Conservation (phyloP, 2,329 filamentous ascomycete species). For the Cercospora nicotianae region DNA sequence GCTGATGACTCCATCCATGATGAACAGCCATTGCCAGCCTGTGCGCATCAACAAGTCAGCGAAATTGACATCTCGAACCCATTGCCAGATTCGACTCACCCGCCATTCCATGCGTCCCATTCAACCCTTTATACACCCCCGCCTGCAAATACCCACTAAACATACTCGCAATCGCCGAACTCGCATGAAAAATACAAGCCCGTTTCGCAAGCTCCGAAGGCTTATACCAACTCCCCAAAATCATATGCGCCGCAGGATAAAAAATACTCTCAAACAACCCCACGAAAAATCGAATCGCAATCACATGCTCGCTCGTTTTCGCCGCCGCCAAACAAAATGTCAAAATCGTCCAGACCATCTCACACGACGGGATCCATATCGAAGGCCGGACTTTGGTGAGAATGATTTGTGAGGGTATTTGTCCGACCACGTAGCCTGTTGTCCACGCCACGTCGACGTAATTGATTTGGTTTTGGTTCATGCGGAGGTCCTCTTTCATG, state of each 20-base stretch:
- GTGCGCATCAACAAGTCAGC: conserved; percentile 39
- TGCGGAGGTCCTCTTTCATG: conserved; percentile 54
- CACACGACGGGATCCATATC: conserved; percentile 52
- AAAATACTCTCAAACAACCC: conserved; percentile 53
- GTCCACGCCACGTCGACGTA: conserved; percentile 60
- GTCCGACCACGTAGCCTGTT: conserved; percentile 51
- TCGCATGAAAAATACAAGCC: conserved; percentile 55
- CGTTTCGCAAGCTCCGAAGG: conserved; percentile 54
- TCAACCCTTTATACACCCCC: conserved; percentile 50
- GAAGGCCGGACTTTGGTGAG: conserved; percentile 52
- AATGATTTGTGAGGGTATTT: conserved; percentile 40
- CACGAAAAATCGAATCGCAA: conserved; percentile 52
- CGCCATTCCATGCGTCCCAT: conserved; percentile 40
- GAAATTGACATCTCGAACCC: neutral
- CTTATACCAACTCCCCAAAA: conserved; percentile 55
- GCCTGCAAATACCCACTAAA: conserved; percentile 59
- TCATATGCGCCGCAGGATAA: conserved; percentile 55
- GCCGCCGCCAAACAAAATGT: conserved; percentile 48
- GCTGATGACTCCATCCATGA: conserved; percentile 53
- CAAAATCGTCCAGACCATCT: conserved; percentile 53
- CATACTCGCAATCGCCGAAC: conserved; percentile 47
- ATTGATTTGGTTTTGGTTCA: conserved; percentile 58
- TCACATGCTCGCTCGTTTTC: conserved; percentile 47
- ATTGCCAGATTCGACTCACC: conserved; percentile 53
- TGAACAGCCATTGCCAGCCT: conserved; percentile 13